Base-by-base conservation (phyloP, 495 filamentous ascomycete genomes). In the Immersiella caudata region DNA sequence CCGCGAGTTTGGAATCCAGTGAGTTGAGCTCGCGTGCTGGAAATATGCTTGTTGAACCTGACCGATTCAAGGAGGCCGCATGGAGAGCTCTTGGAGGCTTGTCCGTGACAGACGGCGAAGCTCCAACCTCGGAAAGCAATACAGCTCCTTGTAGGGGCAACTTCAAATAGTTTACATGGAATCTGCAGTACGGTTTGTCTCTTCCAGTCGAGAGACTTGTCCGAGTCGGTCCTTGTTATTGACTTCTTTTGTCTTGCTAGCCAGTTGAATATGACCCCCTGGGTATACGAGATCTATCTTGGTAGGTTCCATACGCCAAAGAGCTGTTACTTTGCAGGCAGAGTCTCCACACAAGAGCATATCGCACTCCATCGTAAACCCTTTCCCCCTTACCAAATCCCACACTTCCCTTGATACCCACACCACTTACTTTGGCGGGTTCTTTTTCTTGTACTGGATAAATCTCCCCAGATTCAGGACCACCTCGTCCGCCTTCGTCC, bases 391-490 rank as follows among this genome's bases (percentile, higher is more conserved):
- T 36, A 46, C 29, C 29, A 33, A 33, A 33, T 33, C 29, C 4
- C 3, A 33, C 3, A 33, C 29, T 2, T 46, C 40, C 40, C 16
- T 46, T 46, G 5, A 46, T 5, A 46, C 63, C 5, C 24, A 51
- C 22, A 18, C 4, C 24, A 9, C 55, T 67, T 24, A 67, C 16
- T 62, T 67, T 1, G 78, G 78, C 58, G 54, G 70, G 68, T 82
- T 79, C 60, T 83, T 86, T 71, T 81, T 82, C 78, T 89, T 89
- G 68, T 89, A 89, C 60, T 76, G 69, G 59, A 89, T 81, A 70
- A 89, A 89, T 68, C 87, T 77, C 21, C 67, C 72, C 64, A 89
- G 77, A 71, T 89, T 89, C 67, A 86, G 46, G 24, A 78, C 62
- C 16, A 80, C 85, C 69, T 89, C 87, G 62, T 89, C 87, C 14